Evolutionary conservation across 768 basidiomycete species (phyloP).

Genomic region (Mycena belliarum): DNA sequence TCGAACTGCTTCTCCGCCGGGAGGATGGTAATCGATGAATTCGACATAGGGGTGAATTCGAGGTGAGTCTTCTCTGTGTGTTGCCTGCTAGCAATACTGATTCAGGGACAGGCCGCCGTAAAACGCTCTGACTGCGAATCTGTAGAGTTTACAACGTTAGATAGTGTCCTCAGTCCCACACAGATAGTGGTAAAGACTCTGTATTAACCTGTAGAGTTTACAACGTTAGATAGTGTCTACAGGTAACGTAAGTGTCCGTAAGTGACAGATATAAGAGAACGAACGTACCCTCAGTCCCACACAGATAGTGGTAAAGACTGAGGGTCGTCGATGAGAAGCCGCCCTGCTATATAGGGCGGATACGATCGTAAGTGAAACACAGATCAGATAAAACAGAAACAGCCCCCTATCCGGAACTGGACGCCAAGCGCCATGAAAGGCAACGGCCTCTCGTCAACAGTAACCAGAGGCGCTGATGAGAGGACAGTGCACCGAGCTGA

Average conservation of each 20-base stretch:
- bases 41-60: neutral
- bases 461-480: too few relatives aligned
- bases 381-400: too few relatives aligned
- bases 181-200: neutral
- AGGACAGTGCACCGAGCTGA: too few relatives aligned
- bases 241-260: neutral
- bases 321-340: too few relatives aligned
- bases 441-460: too few relatives aligned
- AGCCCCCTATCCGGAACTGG: too few relatives aligned
- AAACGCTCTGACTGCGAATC: neutral
- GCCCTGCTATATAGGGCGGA: too few relatives aligned
- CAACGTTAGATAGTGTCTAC: neutral
- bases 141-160: neutral
- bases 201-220: conserved; percentile 2
- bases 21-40: conserved; percentile 2
- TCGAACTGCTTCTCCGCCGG: conserved; percentile 4
- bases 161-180: conserved; percentile 1
- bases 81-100: neutral
- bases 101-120: neutral
- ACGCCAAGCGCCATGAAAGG: too few relatives aligned
- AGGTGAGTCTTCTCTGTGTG: neutral
- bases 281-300: neutral
- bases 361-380: too few relatives aligned
- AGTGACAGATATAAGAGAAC: neutral
- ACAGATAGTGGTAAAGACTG: too few relatives aligned